A percentile compares a stretch with the other conserved stretches of the same genome.
Evolutionary conservation across 768 basidiomycete genomes (phyloP).

Genomic region (Macrolepiota albuminosa): DNA sequence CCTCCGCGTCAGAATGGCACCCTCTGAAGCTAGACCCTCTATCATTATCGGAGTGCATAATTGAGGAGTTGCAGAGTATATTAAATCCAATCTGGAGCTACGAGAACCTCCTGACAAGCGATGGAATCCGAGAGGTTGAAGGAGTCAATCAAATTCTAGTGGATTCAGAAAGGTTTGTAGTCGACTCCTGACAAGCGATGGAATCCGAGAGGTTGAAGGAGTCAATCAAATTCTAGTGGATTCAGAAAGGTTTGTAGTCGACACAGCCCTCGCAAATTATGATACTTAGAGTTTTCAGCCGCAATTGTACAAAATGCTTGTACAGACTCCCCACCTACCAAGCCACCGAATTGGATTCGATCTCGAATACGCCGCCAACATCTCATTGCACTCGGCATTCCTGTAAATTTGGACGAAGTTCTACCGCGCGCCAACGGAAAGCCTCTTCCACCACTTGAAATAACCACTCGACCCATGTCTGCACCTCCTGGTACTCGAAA

Average conservation of each 20-base stretch:
- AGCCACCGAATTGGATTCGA: constrained; percentile 92
- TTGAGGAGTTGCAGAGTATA: constrained; percentile 59
- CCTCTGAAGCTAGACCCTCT: constrained; percentile 62
- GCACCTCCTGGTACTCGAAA: constrained; percentile 66
- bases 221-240: constrained; percentile 73
- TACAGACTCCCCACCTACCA: constrained; percentile 67
- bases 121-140: constrained; percentile 73
- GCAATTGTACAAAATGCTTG: constrained; percentile 70
- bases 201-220: constrained; percentile 77
- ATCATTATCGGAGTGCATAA: constrained; percentile 52
- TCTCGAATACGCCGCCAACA: constrained; percentile 89
- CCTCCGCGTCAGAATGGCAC: constrained; percentile 49
- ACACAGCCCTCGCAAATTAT: constrained; percentile 2
- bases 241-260: constrained; percentile 57
- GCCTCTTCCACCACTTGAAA: constrained; percentile 73
- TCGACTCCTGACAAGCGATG: constrained; percentile 65
- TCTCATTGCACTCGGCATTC: constrained; percentile 86
- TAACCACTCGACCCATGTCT: constrained; percentile 78
- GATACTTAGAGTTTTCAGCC: constrained; percentile 41
- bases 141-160: constrained; percentile 78
- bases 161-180: constrained; percentile 75
- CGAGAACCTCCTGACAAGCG: constrained; percentile 57
- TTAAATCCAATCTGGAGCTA: constrained; percentile 62
- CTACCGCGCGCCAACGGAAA: constrained; percentile 62
- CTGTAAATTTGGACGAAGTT: constrained; percentile 93